phyloP scores from a whole-genome alignment of 148 eudicot species.

The Arctostaphylos glauca region DNA sequence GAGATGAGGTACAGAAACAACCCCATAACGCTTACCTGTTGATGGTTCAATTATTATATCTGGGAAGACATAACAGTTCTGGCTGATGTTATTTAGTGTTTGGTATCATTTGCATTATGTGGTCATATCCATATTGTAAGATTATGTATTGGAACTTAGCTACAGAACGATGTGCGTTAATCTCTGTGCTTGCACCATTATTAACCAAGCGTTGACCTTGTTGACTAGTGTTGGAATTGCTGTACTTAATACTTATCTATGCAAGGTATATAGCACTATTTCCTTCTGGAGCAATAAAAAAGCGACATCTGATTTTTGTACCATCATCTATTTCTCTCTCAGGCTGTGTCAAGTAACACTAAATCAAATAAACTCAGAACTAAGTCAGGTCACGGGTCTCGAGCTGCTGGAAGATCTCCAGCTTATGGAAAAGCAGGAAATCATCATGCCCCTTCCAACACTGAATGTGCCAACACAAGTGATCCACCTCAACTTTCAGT shows the following conservation, averaged over 20 bases:
- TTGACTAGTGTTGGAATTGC: not conserved
- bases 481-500: conserved; percentile 18
- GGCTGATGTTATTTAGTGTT: not conserved
- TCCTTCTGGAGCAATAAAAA: not conserved
- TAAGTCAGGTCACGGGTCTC: conserved; percentile 14
- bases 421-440: not conserved
- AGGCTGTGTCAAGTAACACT: conserved; percentile 25
- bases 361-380: conserved; percentile 20
- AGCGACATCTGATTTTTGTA: not conserved
- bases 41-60: not conserved
- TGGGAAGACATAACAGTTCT: not conserved
- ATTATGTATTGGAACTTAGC: not conserved
- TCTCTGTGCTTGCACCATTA: not conserved
- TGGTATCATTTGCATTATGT: not conserved
- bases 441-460: not conserved
- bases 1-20: conserved; percentile 38
- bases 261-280: not conserved
- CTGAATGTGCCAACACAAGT: conserved; percentile 8
- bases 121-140: not conserved
- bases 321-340: conserved; percentile 1
- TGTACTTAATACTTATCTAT: too few relatives aligned
- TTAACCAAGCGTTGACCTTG: not conserved
- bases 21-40: not conserved
- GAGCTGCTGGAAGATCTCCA: conserved; percentile 1
- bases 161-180: not conserved